Base-by-base conservation (phyloP, 345 rosid species). In the Melaleuca quinquenervia region DNA sequence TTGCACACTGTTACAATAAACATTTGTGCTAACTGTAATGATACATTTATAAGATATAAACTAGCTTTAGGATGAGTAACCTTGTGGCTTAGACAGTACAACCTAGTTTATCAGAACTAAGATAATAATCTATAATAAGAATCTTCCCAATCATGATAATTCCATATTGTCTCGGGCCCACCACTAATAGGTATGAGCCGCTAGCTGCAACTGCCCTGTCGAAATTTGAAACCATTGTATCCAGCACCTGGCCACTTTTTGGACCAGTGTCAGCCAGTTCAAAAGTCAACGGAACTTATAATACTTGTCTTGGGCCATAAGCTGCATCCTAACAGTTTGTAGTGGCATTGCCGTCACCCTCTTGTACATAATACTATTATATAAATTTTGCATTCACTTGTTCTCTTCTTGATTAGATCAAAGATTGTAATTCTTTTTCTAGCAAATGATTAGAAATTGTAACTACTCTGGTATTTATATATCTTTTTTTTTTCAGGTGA, bases 401-500 rank as follows among this genome's bases (percentile, higher is more conserved):
- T 70, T 70, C 48, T 70, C 48, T 36, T 70, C 36, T 70, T 70
- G 24, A 18, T 51, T 0, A 0, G 26, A 82, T 58, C 56, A 36
- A 36, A n/a, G 53, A 64, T 48, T 29, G 8, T n/a, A 48, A 48
- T 49, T 82, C 7, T 48, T 56, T 82, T 78, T 82, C 36, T 8
- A 26, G 29, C 56, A 82, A 9, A n/a, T 88, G 21, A 36, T n/a
- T 48, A 70, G 13, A 70, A 36, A 41, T 83, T 11, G 21, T 60
- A 20, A 45, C 49, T 27, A 82, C 36, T 55, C 14, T 36, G 48
- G 80, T 70, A 5, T 8, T 18, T 70, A 60, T 32, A 6, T 21
- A 3, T 87, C 26, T 5, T 8, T 64, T 85, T 36, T 64, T 88
- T 84, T 83, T 86, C 89, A 97, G 99, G 96, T 82, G 99, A 96